A percentile compares a stretch with the other conserved stretches of the same genome.
These are phyloP conservation scores for Dioszegia hungarica DNA, from an alignment of 768 basidiomycete species.

Conservation along the genomic window DNA sequence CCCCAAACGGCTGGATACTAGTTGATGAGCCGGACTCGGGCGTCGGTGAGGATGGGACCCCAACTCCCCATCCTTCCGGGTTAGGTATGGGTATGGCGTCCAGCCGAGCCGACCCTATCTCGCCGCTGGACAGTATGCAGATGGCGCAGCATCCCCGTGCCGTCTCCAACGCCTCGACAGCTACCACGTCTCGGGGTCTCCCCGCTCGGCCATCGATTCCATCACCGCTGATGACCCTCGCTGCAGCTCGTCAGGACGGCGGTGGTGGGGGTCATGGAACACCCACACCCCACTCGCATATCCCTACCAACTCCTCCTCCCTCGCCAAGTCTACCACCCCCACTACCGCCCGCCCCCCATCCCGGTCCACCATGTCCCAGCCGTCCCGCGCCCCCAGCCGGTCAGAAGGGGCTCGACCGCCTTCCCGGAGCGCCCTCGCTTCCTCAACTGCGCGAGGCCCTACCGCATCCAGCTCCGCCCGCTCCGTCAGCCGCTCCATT, in stretches of 20 bases:
- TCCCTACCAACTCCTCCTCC: neutral
- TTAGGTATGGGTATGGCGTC: too few relatives aligned
- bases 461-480: neutral
- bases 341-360: slow-evolving; percentile 4
- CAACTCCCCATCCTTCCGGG: neutral
- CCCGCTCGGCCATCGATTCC: slow-evolving; percentile 40
- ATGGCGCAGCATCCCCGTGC: slow-evolving; percentile 10
- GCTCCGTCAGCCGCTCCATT: neutral
- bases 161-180: slow-evolving; percentile 24
- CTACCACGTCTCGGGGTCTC: slow-evolving; percentile 19
- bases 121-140: slow-evolving; percentile 18
- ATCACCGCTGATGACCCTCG: slow-evolving; percentile 14
- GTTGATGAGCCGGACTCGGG: slow-evolving; percentile 16
- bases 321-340: slow-evolving; percentile 2
- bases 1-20: slow-evolving; percentile 39
- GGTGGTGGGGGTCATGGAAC: neutral
- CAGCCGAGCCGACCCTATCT: slow-evolving; percentile 25
- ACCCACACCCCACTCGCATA: slow-evolving; percentile 11
- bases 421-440: neutral
- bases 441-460: neutral
- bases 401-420: neutral
- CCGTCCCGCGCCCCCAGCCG: slow-evolving; percentile 1
- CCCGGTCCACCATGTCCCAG: slow-evolving; percentile 9
- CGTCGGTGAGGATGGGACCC: neutral
- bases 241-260: neutral